Percentiles rank a stretch among this genome's conserved stretches.
These are phyloP conservation scores for Omphalotus olearius DNA, from an alignment of 1,284 basidiomycete species.

Conservation along the genomic window DNA sequence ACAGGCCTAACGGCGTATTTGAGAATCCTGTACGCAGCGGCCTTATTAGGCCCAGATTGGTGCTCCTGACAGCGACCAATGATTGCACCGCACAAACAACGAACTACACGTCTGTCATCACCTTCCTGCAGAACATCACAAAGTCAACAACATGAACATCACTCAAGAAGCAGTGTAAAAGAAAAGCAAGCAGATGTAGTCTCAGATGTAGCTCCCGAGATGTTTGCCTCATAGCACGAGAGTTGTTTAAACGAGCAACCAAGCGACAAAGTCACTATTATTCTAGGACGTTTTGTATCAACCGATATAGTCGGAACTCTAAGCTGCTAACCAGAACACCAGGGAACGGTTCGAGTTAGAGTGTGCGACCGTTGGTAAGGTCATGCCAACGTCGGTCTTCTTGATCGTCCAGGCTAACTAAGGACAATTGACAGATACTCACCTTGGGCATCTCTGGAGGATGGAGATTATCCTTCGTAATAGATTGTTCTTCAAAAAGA, in stretches of 20 bases:
- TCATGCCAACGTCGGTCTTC: constrained; percentile 80
- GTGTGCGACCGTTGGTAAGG: constrained; percentile 59
- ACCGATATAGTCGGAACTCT: constrained; percentile 47
- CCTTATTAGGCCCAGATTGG: constrained; percentile 30
- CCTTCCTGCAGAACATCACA: constrained; percentile 33
- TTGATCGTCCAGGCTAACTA: constrained; percentile 60
- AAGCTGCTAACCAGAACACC: constrained; percentile 23
- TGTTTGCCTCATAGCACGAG: constrained; percentile 62
- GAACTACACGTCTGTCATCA: constrained; percentile 61
- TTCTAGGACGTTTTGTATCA: constrained; percentile 90
- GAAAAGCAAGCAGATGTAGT: constrained; percentile 43
- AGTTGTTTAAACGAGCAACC: constrained; percentile 74
- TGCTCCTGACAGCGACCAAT: constrained; percentile 67
- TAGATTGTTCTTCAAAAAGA: constrained; percentile 61
- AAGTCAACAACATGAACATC: constrained; percentile 21
- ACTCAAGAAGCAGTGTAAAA: constrained; percentile 1
- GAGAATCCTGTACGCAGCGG: constrained; percentile 60
- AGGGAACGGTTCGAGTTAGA: constrained; percentile 10
- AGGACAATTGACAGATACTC: constrained; percentile 25
- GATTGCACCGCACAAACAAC: constrained; percentile 76
- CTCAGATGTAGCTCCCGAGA: constrained; percentile 84
- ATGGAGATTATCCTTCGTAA: constrained; percentile 53
- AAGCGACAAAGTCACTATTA: constrained; percentile 29
- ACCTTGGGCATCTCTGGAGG: constrained; percentile 49
- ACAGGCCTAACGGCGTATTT: constrained; percentile 81